Conservation (phyloP, 805 yeast genomes). For the Metschnikowia sp. region DNA sequence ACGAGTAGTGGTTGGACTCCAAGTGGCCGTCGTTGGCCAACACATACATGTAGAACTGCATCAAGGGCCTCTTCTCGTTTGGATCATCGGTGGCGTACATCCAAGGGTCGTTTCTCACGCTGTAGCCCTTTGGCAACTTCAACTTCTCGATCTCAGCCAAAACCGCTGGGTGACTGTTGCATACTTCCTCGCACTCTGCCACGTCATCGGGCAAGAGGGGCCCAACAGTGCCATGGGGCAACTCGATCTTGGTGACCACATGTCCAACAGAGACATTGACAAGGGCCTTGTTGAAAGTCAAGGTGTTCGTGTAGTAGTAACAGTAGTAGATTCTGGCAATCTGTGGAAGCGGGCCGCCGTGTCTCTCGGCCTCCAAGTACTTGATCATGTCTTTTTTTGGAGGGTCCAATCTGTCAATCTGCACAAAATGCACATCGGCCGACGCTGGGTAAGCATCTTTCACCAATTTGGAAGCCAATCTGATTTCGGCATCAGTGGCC, state of each 20-base stretch:
- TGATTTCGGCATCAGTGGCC: slow-evolving; percentile 55
- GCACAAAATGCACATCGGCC: slow-evolving; percentile 59
- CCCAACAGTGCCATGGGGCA: slow-evolving; percentile 64
- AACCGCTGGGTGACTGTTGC: slow-evolving; percentile 54
- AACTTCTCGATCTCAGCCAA: slow-evolving; percentile 64
- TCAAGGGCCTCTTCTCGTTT: slow-evolving; percentile 55
- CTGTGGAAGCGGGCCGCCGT: slow-evolving; percentile 45
- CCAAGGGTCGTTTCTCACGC: slow-evolving; percentile 74
- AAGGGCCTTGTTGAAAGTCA: slow-evolving; percentile 64
- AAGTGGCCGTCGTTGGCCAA: slow-evolving; percentile 58
- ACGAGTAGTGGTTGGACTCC: slow-evolving; percentile 73
- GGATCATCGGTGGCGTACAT: slow-evolving; percentile 77
- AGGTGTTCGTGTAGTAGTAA: slow-evolving; percentile 58
- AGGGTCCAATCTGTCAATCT: slow-evolving; percentile 70
- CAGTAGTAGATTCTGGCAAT: slow-evolving; percentile 68
- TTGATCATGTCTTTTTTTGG: slow-evolving; percentile 70
- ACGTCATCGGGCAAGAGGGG: slow-evolving; percentile 70
- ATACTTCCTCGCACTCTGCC: slow-evolving; percentile 48
- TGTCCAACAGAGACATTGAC: slow-evolving; percentile 63
- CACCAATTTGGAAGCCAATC: slow-evolving; percentile 54
- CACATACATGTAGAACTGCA: slow-evolving; percentile 75
- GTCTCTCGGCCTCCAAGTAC: slow-evolving; percentile 64
- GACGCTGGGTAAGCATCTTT: slow-evolving; percentile 53
- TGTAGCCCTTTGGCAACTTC: slow-evolving; percentile 54
- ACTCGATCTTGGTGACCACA: slow-evolving; percentile 51